These are phyloP conservation scores for Kwoniella dendrophila DNA, from an alignment of 768 basidiomycete genomes.

Conservation along the genomic window DNA sequence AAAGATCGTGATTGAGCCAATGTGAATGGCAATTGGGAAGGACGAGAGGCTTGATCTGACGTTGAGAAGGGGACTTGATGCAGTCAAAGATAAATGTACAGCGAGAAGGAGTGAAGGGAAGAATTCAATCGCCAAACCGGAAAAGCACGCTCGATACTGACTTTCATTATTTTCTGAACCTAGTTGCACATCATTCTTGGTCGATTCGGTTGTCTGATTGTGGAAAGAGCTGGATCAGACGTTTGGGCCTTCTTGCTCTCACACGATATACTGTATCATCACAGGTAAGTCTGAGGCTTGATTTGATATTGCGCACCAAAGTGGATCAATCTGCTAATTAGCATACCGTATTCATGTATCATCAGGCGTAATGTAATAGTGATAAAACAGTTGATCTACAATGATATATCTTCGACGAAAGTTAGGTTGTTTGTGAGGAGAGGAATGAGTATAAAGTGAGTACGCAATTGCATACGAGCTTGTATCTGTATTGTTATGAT, in stretches of 20 bases:
- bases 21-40: no score
- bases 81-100: no score
- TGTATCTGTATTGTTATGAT: no score
- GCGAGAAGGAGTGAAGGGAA: no score
- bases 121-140: no score
- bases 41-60: not conserved
- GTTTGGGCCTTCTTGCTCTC: conserved; percentile 63
- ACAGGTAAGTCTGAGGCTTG: no score
- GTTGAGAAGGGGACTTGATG: not conserved
- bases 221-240: conserved; percentile 91
- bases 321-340: not conserved
- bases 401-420: conserved; percentile 95
- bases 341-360: conserved; percentile 11
- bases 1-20: not conserved
- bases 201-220: conserved; percentile 88
- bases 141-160: no score
- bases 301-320: no score
- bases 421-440: conserved; percentile 62
- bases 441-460: conserved; percentile 60
- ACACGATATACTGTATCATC: conserved; percentile 60
- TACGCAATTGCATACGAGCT: no score
- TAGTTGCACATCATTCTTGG: conserved; percentile 96
- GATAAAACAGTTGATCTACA: conserved; percentile 91
- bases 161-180: not conserved
- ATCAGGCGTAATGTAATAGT: conserved; percentile 81